A percentile compares a stretch with the other conserved stretches of the same genome.
These are phyloP conservation scores for Tephrocybe sp. DNA, from an alignment of 768 basidiomycete species.

Conservation along the genomic window DNA sequence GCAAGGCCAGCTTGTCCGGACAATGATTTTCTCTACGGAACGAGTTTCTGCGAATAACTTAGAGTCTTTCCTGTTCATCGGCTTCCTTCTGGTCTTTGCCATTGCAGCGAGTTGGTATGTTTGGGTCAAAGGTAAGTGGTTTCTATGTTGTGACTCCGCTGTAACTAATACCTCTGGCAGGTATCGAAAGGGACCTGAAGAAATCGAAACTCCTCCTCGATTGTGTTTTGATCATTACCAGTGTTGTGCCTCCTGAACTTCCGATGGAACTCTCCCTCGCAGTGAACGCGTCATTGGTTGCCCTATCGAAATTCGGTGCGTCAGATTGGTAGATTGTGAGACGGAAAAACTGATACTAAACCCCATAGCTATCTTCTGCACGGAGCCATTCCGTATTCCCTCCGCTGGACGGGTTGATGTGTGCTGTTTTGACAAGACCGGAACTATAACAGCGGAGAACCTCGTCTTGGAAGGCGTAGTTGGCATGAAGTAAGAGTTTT, in stretches of 20 bases:
- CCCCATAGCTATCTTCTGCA: slow-evolving; percentile 89
- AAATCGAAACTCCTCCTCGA: slow-evolving; percentile 94
- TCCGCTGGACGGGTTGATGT: slow-evolving; percentile 94
- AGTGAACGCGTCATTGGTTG: slow-evolving; percentile 92
- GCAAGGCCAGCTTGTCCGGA: slow-evolving; percentile 95
- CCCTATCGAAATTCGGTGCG: slow-evolving; percentile 88
- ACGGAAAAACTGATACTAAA: background rate
- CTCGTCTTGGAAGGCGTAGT: slow-evolving; percentile 92
- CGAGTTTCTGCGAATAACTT: slow-evolving; percentile 94
- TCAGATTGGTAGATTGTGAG: slow-evolving; percentile 7
- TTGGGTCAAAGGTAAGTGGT: slow-evolving; percentile 81
- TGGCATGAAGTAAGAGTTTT: slow-evolving; percentile 72
- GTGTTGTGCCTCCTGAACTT: slow-evolving; percentile 95
- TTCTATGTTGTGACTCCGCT: background rate
- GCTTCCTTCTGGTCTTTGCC: slow-evolving; percentile 95
- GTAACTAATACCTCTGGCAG: slow-evolving; percentile 32
- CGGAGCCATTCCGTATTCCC: slow-evolving; percentile 98
- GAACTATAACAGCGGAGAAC: slow-evolving; percentile 96
- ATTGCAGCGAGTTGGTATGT: slow-evolving; percentile 98
- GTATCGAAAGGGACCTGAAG: slow-evolving; percentile 88
- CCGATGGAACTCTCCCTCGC: slow-evolving; percentile 98
- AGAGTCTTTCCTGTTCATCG: slow-evolving; percentile 97
- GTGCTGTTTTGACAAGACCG: slow-evolving; percentile 99
- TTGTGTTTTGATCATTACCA: slow-evolving; percentile 94
- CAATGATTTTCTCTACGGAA: slow-evolving; percentile 99